Percentiles rank a stretch among this genome's conserved stretches.
These are phyloP conservation scores for Melanomma pulvis-pyrius DNA, from an alignment of 495 filamentous ascomycete species.

Conservation along the genomic window DNA sequence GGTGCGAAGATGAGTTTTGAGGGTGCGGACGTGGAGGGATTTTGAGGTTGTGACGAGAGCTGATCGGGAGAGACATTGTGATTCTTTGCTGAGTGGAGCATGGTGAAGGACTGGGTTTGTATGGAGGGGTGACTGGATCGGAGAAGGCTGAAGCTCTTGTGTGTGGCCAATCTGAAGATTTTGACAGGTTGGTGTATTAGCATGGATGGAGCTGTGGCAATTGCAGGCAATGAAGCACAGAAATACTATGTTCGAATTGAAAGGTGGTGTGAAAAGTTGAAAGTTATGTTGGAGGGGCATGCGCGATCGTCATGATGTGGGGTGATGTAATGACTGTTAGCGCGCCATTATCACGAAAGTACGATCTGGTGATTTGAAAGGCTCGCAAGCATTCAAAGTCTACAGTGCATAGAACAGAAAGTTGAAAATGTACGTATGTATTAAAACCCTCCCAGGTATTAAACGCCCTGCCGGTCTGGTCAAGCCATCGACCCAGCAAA, in stretches of 20 bases:
- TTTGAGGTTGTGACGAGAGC: not conserved
- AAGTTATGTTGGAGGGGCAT: not conserved
- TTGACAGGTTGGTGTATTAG: not conserved
- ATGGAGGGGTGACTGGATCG: not conserved
- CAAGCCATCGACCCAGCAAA: not conserved
- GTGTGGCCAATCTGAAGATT: not conserved
- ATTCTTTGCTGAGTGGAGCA: constrained; percentile 9
- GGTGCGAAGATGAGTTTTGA: constrained; percentile 46
- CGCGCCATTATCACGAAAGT: not conserved
- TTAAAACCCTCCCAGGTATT: not conserved
- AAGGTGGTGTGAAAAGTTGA: not conserved
- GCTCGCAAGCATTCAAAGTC: not conserved
- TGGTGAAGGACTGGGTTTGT: not conserved
- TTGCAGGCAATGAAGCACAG: not conserved
- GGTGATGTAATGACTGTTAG: constrained; percentile 3
- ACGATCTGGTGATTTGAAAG: too few species aligned
- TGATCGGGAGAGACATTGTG: not conserved
- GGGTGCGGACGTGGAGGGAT: not conserved
- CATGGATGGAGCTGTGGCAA: not conserved
- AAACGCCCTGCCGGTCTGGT: not conserved
- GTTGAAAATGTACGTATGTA: not conserved
- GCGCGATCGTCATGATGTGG: not conserved
- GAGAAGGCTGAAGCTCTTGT: not conserved
- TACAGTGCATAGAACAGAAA: too few species aligned
- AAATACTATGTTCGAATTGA: constrained; percentile 1